Evolutionary conservation across 805 yeast genomes (phyloP), one percentile per base, ranked within the genome.

Genomic region (Metschnikowia similis): DNA sequence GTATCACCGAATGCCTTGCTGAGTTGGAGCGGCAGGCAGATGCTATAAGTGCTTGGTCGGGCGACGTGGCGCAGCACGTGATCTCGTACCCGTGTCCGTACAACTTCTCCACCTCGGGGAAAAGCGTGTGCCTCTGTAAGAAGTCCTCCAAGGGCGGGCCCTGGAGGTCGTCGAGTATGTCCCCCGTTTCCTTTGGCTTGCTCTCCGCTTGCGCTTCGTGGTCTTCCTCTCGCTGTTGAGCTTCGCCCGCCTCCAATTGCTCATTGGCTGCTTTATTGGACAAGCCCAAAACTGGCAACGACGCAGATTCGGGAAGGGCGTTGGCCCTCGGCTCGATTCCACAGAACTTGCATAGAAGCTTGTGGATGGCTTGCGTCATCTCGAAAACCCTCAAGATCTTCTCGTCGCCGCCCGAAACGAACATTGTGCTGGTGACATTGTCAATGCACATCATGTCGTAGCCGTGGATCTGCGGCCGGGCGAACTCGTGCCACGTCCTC

Each of bases 41-140:
- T 2, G 97, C 97, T 40, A 94, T 76, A 27, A 85, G 64, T 35
- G 69, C 64, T 11, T 81, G 78, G 58, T 79, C 83, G 4, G 84
- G 82, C 8, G 89, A 81, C 1, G 83, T 78, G 47, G 87, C 96
- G 36, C 90, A 76, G 41, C 92, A 79, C 0, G 89, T 82, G 35
- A 91, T 82, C 65, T 95, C 99, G 67, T 89, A 95, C 8, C 99
- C 99, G 66, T 94, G 99, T 0, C 99, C 99, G 62, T 94, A 94
- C 40, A 94, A 68, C 65, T 94, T 94, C 60, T 94, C 99, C 49
- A 85, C 72, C 63, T 94, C 99, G 0, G 99, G 99, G 85, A 95
- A 94, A 47, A 94, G 72, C 0, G 98, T 88, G 62, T 84, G 89
- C 61, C 98, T 78, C 65, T 94, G 98, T 28, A 94, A 72, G 53